These are phyloP conservation scores for Eimeria necatrix DNA, from an alignment of 169 alveolate species.

Conservation along the genomic window DNA sequence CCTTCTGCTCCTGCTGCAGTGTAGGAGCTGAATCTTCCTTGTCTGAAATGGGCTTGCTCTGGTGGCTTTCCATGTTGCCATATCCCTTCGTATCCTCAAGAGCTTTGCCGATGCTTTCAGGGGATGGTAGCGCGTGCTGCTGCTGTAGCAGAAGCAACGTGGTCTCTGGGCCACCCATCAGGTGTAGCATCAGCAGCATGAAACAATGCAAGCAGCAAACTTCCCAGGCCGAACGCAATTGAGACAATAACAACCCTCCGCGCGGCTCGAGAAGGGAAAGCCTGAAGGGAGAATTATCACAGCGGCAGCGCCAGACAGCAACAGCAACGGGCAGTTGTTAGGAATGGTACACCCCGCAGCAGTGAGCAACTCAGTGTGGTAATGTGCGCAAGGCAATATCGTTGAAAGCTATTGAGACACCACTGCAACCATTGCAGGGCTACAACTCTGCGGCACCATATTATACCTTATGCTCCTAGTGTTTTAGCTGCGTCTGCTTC, in stretches of 20 bases:
- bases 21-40: background rate
- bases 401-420: background rate
- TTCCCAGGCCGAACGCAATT: constrained; percentile 70
- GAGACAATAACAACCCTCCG: constrained; percentile 55
- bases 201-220: constrained; percentile 64
- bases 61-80: background rate
- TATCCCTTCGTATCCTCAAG: background rate
- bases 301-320: background rate
- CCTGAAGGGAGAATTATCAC: constrained; percentile 25
- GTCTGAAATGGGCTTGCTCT: background rate
- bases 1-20: background rate
- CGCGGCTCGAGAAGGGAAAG: constrained; percentile 75
- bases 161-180: constrained; percentile 63
- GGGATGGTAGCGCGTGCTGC: background rate
- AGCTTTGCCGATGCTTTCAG: background rate
- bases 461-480: background rate
- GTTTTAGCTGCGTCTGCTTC: background rate
- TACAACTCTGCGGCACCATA: too few relatives aligned
- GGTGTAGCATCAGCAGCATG: constrained; percentile 75
- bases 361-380: too few relatives aligned
- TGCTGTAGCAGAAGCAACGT: constrained; percentile 49
- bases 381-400: background rate
- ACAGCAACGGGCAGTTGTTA: background rate
- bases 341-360: background rate
- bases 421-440: background rate